Base-by-base conservation (phyloP, 2,329 filamentous ascomycete genomes). In the Monosporascus sp. region DNA sequence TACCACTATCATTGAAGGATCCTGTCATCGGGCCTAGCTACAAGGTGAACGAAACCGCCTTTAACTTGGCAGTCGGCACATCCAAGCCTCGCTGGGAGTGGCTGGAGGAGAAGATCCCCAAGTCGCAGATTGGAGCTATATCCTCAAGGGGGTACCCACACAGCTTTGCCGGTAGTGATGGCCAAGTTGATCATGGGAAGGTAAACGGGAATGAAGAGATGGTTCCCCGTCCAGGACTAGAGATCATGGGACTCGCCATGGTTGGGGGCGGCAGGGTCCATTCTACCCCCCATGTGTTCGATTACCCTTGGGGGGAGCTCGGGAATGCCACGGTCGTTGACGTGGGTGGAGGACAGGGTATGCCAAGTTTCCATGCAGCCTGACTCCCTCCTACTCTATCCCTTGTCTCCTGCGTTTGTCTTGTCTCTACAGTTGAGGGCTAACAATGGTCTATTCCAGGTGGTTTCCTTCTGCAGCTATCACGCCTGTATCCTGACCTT, bases 321-420 rank as follows among this genome's bases (percentile, higher is more conserved):
- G 55, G 57, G 4, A 52, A 48, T 9, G 53, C 47, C 16, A 49
- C 59, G 22, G 55, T 60, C 8, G 59, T 60, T 24, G 59, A 60
- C 37, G 53, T 59, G 24, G 57, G 59, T 8, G 59, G 59, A 19
- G 59, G 59, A 44, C 56, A 59, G 34, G 59, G 59, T 60, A 56
- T 52, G 59, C 49, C 48, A 11, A 11, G 34, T 26, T 5, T 5
- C 31, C 11, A 34, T 43, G 17, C 9, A 27, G 34, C n/a, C 5
- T 48, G 3, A 38, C 11, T 43, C 45, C 47, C 22, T 47, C 8
- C 9, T 55, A 48, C 51, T 52, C 54, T 55, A 40, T 36, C 57
- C 2, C 31, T 34, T 34, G 31, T 34, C 31, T 34, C 31, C 11
- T 34, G 11, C 31, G 2, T 1, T 34, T 34, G 9, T 9, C 27